phyloP scores from a whole-genome alignment of 2,329 filamentous ascomycete species.

The Ilyonectria robusta region DNA sequence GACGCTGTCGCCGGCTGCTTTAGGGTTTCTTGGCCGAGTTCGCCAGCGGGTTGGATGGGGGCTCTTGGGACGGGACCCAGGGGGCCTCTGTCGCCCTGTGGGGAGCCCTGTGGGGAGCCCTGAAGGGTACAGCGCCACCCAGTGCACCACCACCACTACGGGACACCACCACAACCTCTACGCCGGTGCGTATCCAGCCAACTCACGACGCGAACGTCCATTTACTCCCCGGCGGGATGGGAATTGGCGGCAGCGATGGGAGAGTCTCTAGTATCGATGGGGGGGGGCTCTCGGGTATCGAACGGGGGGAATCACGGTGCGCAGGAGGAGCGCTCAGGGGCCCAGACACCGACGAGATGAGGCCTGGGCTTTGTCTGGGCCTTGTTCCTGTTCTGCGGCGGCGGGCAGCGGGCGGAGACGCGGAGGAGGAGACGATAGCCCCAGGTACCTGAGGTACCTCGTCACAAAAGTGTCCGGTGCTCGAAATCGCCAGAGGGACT shows the following conservation, averaged over 20 bases:
- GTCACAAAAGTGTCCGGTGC: constrained; percentile 4
- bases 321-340: constrained; percentile 17
- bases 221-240: neutral
- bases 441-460: constrained; percentile 13
- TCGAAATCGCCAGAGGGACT: constrained; percentile 12
- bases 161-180: constrained; percentile 13
- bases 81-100: constrained; percentile 14
- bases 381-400: constrained; percentile 15
- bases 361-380: constrained; percentile 21
- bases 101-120: constrained; percentile 25
- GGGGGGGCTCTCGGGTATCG: too few relatives aligned
- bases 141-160: neutral
- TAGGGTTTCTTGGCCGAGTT: constrained; percentile 12
- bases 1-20: constrained; percentile 1
- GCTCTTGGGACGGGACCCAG: neutral
- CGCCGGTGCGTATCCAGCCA: constrained; percentile 20
- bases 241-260: neutral
- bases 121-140: constrained; percentile 20
- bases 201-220: constrained; percentile 7
- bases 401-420: constrained; percentile 16
- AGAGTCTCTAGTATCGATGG: neutral
- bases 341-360: constrained; percentile 25
- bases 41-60: constrained; percentile 8
- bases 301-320: too few relatives aligned
- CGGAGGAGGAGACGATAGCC: constrained; percentile 10